Conservation (phyloP, 1,284 basidiomycete genomes). For the Takashimella tepidaria region DNA sequence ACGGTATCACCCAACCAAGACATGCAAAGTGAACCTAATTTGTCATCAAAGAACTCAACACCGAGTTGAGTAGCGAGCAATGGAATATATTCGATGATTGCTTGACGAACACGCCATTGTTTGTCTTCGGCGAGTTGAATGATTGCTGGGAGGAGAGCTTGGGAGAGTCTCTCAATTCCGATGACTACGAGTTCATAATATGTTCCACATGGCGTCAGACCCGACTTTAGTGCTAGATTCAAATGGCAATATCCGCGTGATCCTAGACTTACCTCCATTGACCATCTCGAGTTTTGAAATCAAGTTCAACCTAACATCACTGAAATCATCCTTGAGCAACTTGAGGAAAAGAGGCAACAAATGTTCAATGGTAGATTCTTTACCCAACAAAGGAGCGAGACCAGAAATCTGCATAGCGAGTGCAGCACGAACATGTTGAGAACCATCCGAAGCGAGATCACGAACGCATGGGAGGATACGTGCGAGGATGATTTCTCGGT, state of each 20-base stretch:
- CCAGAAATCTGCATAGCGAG: constrained; percentile 96
- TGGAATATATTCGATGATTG: constrained; percentile 98
- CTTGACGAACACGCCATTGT: constrained; percentile 98
- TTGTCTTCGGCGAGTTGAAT: constrained; percentile 99
- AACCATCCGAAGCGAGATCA: constrained; percentile 87
- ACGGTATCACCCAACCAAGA: constrained; percentile 99
- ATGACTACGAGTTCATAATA: too few species aligned
- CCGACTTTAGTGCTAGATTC: too few species aligned
- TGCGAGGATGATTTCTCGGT: constrained; percentile 88
- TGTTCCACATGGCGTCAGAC: too few species aligned
- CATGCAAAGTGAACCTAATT: constrained; percentile 96
- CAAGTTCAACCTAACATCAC: constrained; percentile 95
- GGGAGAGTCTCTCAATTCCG: constrained; percentile 91
- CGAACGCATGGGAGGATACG: constrained; percentile 94
- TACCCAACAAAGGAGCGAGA: constrained; percentile 90
- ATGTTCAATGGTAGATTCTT: constrained; percentile 92
- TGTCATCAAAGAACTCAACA: constrained; percentile 96
- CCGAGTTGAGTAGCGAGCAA: constrained; percentile 95
- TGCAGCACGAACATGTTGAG: constrained; percentile 95
- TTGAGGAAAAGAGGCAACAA: constrained; percentile 95
- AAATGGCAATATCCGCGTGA: too few species aligned
- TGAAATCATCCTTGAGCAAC: constrained; percentile 97
- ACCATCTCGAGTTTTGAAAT: constrained; percentile 99
- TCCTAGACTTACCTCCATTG: constrained; percentile 65
- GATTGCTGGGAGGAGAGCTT: constrained; percentile 94